Percentiles rank a stretch among this genome's conserved stretches.
phyloP scores from a whole-genome alignment of 2,329 filamentous ascomycete species.

The Penicillium sp. region DNA sequence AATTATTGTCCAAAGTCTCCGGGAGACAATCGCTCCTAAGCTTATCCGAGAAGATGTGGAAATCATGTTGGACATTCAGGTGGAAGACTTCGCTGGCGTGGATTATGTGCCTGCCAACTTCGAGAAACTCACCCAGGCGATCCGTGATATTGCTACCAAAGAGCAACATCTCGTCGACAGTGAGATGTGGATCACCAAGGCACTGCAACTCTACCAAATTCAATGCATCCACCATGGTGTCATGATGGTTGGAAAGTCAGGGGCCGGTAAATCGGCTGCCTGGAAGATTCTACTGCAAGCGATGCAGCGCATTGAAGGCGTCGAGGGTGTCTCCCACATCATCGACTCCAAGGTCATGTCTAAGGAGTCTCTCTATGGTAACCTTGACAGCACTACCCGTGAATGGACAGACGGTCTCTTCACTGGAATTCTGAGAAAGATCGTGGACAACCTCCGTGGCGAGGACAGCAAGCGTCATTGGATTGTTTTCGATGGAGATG shows the following conservation, averaged over 20 bases:
- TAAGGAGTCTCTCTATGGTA: conserved; percentile 95
- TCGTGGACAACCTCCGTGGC: conserved; percentile 96
- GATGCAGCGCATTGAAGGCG: conserved; percentile 81
- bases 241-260: conserved; percentile 99
- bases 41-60: conserved; percentile 89
- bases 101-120: conserved; percentile 89
- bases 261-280: conserved; percentile 92
- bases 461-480: conserved; percentile 97
- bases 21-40: conserved; percentile 97
- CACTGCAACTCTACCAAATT: conserved; percentile 95
- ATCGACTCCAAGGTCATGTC: conserved; percentile 99
- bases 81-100: conserved; percentile 84
- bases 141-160: conserved; percentile 70
- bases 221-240: conserved; percentile 98
- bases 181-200: conserved; percentile 96
- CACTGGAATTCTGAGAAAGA: conserved; percentile 95
- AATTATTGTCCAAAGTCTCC: conserved; percentile 96
- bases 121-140: conserved; percentile 73
- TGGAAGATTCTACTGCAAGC: conserved; percentile 93
- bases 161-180: conserved; percentile 87
- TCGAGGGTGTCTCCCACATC: conserved; percentile 93
- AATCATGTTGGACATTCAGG: conserved; percentile 80
- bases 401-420: conserved; percentile 99
- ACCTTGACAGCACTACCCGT: conserved; percentile 89
- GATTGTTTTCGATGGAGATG: conserved; percentile 99